These are phyloP conservation scores for Millerago galiae DNA, from an alignment of 805 yeast species.

Conservation along the genomic window DNA sequence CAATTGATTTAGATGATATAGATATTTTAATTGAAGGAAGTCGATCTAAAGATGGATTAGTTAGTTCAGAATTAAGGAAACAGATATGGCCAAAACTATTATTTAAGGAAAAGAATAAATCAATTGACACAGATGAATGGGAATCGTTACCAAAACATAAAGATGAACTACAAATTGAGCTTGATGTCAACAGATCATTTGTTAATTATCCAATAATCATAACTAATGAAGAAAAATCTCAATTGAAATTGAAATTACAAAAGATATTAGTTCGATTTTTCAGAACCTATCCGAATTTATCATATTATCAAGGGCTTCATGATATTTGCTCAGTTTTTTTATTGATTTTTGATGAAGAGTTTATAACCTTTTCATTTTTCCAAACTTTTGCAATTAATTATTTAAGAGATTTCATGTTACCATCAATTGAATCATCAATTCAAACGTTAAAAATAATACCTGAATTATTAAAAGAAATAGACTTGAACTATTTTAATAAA, in stretches of 20 bases:
- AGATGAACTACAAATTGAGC: constrained; percentile 72
- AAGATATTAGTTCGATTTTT: constrained; percentile 48
- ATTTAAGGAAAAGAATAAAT: constrained; percentile 17
- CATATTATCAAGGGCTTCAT: constrained; percentile 91
- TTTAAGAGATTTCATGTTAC: constrained; percentile 82
- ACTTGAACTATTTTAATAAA: constrained; percentile 33
- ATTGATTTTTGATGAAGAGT: constrained; percentile 38
- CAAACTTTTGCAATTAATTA: constrained; percentile 52
- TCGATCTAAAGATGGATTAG: constrained; percentile 41
- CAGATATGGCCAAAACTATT: constrained; percentile 45
- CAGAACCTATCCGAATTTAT: constrained; percentile 51
- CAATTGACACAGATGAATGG: not conserved
- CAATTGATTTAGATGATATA: constrained; percentile 26
- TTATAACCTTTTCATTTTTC: constrained; percentile 29
- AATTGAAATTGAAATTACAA: constrained; percentile 20
- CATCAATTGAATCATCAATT: constrained; percentile 57
- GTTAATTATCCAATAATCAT: constrained; percentile 30
- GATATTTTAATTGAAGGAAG: constrained; percentile 29
- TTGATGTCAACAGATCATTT: constrained; percentile 75
- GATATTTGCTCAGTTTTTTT: constrained; percentile 71
- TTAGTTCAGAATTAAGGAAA: constrained; percentile 34
- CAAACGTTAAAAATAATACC: constrained; percentile 65
- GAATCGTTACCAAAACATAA: constrained; percentile 31
- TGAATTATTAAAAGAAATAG: constrained; percentile 44
- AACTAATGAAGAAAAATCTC: constrained; percentile 14